Percentiles rank a stretch among this genome's conserved stretches.
Conservation (phyloP, 2,329 filamentous ascomycete species). For the Xylaria sp. region DNA sequence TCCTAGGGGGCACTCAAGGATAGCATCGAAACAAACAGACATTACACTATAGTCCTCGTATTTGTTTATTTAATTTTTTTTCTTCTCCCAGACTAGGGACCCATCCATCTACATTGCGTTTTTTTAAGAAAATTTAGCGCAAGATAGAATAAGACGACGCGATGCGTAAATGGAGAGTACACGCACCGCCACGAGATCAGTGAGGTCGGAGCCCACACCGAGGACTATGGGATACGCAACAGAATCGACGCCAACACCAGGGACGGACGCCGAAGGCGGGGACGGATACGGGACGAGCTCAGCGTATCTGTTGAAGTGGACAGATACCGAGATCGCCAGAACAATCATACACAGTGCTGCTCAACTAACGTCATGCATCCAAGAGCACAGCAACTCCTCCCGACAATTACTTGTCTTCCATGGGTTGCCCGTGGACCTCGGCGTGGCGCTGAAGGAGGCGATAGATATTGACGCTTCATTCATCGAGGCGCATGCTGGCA, state of each 20-base stretch:
- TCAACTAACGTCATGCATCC: conserved; percentile 36
- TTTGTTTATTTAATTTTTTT: too few species aligned
- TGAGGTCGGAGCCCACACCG: conserved; percentile 8
- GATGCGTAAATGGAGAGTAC: conserved; percentile 18
- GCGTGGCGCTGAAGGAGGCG: conserved; percentile 10
- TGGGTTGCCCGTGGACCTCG: conserved; percentile 26
- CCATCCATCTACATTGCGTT: neutral
- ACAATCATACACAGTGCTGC: conserved; percentile 31
- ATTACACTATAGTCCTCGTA: neutral
- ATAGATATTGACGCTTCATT: conserved; percentile 24
- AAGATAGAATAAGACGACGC: neutral
- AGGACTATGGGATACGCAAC: neutral
- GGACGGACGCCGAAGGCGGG: neutral
- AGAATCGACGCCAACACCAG: neutral
- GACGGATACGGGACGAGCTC: neutral
- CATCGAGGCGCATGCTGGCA: conserved; percentile 29
- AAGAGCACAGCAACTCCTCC: neutral
- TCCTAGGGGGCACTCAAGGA: neutral
- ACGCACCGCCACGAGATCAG: conserved; percentile 2
- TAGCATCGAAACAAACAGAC: neutral
- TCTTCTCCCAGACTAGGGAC: too few species aligned
- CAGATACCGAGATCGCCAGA: conserved; percentile 25
- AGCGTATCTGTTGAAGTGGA: conserved; percentile 43
- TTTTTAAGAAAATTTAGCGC: neutral
- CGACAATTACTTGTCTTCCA: conserved; percentile 37